Conservation (phyloP, 345 rosid genomes). For the Murraya koenigii region DNA sequence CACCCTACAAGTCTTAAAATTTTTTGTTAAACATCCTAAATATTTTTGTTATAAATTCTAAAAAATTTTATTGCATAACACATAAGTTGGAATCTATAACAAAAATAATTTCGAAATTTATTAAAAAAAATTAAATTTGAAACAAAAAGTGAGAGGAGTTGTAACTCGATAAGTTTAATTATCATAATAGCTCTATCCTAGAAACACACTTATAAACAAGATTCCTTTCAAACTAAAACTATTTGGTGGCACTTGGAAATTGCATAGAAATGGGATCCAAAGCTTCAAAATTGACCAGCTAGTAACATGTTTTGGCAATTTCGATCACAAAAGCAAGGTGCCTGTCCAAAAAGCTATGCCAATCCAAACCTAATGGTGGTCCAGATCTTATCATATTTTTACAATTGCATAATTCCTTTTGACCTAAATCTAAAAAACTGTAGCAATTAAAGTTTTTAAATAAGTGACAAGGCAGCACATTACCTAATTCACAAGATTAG, state of each 20-base stretch:
- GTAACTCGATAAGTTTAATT: no score
- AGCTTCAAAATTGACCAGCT: neutral
- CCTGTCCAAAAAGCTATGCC: neutral
- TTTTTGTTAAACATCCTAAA: neutral
- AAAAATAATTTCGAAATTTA: no score
- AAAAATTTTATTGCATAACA: neutral
- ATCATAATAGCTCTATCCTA: no score
- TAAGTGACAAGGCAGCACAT: neutral
- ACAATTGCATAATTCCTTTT: neutral
- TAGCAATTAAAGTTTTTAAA: neutral
- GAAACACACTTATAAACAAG: neutral
- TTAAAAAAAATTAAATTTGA: no score
- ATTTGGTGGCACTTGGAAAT: neutral
- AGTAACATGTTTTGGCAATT: neutral
- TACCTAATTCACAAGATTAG: neutral
- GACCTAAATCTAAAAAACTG: neutral
- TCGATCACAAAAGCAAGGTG: neutral
- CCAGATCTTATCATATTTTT: neutral
- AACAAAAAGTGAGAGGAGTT: neutral
- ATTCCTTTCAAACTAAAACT: neutral
- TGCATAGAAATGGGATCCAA: neutral
- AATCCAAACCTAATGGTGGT: neutral
- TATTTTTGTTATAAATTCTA: no score
- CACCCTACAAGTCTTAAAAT: no score
- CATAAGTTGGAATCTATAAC: neutral